phyloP scores from a whole-genome alignment of 805 yeast genomes.

The Wickerhamomyces subpelliculosus region DNA sequence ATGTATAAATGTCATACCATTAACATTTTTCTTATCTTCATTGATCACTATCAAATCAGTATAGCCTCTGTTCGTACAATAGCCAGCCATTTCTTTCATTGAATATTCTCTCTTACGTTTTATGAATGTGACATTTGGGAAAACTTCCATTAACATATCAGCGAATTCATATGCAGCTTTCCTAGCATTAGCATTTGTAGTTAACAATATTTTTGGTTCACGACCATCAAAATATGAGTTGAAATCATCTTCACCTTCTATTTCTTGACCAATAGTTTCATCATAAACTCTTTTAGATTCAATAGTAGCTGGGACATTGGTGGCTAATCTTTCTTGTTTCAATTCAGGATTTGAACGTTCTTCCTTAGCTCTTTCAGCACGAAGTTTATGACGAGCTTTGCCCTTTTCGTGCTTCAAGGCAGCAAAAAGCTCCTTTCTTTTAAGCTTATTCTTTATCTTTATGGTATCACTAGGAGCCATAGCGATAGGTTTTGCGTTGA shows the following conservation, averaged over 20 bases:
- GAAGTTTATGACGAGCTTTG: constrained; percentile 66
- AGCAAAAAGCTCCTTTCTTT: constrained; percentile 72
- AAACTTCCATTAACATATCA: constrained; percentile 71
- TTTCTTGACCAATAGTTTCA: constrained; percentile 20
- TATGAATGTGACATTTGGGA: constrained; percentile 82
- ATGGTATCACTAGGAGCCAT: constrained; percentile 27
- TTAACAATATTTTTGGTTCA: constrained; percentile 77
- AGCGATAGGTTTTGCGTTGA: neutral
- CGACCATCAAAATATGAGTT: constrained; percentile 22
- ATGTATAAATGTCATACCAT: constrained; percentile 89
- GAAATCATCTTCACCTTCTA: constrained; percentile 24
- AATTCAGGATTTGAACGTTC: constrained; percentile 80
- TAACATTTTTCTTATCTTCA: constrained; percentile 89
- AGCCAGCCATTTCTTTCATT: constrained; percentile 81
- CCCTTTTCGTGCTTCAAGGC: constrained; percentile 67
- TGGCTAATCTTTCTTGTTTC: constrained; percentile 65
- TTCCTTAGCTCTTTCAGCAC: constrained; percentile 81
- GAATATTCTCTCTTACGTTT: constrained; percentile 80
- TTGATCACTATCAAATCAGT: constrained; percentile 86
- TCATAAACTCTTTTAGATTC: constrained; percentile 22
- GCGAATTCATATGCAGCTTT: constrained; percentile 88
- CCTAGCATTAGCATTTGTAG: constrained; percentile 83
- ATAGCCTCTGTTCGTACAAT: constrained; percentile 74
- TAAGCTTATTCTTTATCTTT: constrained; percentile 66
- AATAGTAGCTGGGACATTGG: constrained; percentile 22